Percentiles rank a stretch among this genome's conserved stretches.
Conservation (phyloP, 352 stramenopile species). For the Thraustotheca clavata region DNA sequence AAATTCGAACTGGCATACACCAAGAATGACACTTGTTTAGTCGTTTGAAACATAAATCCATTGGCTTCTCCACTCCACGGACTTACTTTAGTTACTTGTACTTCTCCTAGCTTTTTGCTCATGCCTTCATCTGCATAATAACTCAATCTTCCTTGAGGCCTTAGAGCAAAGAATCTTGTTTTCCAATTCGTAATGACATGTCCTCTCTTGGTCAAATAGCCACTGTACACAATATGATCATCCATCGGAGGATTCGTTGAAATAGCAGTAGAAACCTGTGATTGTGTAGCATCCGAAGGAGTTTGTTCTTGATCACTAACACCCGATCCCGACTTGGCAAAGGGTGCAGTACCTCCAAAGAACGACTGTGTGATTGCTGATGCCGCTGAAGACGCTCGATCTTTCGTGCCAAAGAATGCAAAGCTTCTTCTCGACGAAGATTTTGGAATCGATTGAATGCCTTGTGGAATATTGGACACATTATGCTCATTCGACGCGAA, state of each 20-base stretch:
- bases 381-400: neutral
- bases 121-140: slow-evolving; percentile 83
- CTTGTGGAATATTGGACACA: no score
- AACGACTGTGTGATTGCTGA: neutral
- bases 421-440: slow-evolving; percentile 11
- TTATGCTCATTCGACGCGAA: slow-evolving; percentile 8
- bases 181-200: slow-evolving; percentile 89
- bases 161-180: slow-evolving; percentile 82
- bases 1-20: slow-evolving; percentile 77
- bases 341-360: neutral
- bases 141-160: slow-evolving; percentile 61
- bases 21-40: slow-evolving; percentile 85
- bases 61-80: slow-evolving; percentile 77
- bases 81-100: slow-evolving; percentile 80
- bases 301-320: neutral
- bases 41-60: slow-evolving; percentile 87
- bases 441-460: neutral
- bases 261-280: neutral
- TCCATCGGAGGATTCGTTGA: neutral
- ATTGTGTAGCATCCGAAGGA: neutral
- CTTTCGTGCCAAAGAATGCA: slow-evolving; percentile 13
- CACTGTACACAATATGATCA: slow-evolving; percentile 21
- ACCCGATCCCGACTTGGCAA: neutral
- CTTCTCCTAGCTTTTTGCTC: slow-evolving; percentile 74
- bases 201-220: slow-evolving; percentile 79